phyloP scores from a whole-genome alignment of 805 yeast genomes.

The Yarrowia yakushimensis region DNA sequence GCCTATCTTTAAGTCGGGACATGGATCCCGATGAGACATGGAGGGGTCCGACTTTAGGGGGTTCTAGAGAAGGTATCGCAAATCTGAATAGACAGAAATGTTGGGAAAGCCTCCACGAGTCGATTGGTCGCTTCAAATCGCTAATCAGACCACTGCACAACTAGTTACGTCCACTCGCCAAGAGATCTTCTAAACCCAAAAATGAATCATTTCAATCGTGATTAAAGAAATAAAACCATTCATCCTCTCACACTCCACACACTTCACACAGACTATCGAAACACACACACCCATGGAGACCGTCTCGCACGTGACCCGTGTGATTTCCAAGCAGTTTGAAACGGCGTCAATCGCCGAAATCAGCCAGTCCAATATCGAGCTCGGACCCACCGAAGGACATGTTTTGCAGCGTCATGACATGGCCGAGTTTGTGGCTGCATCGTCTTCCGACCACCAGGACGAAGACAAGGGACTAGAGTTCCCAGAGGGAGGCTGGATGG shows the following conservation, averaged over 20 bases:
- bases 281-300: background rate
- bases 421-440: background rate
- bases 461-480: constrained; percentile 33
- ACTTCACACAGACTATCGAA: background rate
- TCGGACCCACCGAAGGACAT: constrained; percentile 14
- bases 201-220: constrained; percentile 1
- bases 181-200: background rate
- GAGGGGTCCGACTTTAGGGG: too few species aligned
- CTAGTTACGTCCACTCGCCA: too few species aligned
- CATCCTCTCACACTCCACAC: too few species aligned
- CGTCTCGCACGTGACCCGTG: constrained; percentile 7
- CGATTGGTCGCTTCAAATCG: background rate
- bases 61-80: background rate
- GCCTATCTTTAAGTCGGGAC: background rate
- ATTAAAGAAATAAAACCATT: background rate
- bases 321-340: constrained; percentile 8
- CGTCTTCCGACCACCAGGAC: constrained; percentile 1
- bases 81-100: background rate
- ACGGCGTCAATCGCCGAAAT: background rate
- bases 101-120: background rate
- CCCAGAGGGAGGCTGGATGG: constrained; percentile 57
- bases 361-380: constrained; percentile 7
- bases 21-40: background rate
- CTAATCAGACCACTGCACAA: too few species aligned
- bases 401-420: constrained; percentile 8